phyloP scores from a whole-genome alignment of 2,329 filamentous ascomycete species.

The Metarhizium sp. region DNA sequence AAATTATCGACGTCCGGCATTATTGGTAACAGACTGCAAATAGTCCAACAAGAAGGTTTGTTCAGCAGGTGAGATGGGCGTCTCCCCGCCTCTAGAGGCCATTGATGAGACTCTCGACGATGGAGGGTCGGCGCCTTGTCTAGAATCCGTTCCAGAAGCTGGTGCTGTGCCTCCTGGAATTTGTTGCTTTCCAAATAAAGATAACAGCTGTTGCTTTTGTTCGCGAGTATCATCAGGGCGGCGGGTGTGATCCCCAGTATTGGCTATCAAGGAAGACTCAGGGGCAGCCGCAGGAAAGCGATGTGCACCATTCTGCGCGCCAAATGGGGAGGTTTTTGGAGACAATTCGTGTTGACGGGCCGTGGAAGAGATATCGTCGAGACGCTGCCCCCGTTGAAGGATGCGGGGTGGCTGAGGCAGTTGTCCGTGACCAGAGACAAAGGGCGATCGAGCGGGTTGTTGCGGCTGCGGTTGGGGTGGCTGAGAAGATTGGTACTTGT shows the following conservation, averaged over 20 bases:
- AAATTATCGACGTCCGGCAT: conserved; percentile 20
- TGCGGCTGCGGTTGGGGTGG: conserved; percentile 2
- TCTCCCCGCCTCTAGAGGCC: conserved; percentile 32
- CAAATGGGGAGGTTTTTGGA: conserved; percentile 14
- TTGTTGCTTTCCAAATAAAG: conserved; percentile 48
- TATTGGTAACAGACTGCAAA: conserved; percentile 47
- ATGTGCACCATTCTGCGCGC: conserved; percentile 11
- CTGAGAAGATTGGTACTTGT: conserved; percentile 8
- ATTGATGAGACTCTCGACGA: conserved; percentile 34
- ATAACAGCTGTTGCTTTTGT: conserved; percentile 37
- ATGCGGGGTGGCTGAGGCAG: conserved; percentile 21
- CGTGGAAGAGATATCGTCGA: conserved; percentile 9
- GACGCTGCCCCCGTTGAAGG: conserved; percentile 24
- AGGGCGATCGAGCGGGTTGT: not conserved
- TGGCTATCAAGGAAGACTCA: not conserved
- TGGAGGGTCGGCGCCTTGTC: conserved; percentile 9
- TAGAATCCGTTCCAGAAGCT: not conserved
- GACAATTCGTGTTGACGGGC: conserved; percentile 8
- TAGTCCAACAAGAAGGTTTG: conserved; percentile 70
- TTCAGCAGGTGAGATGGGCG: conserved; percentile 57
- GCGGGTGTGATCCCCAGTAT: conserved; percentile 3
- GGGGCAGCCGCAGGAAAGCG: not conserved
- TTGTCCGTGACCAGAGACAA: not conserved
- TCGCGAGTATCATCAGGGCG: conserved; percentile 18
- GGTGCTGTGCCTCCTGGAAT: not conserved